These are phyloP conservation scores for Thalassiosira mediterranea DNA, from an alignment of 352 stramenopile species.

Conservation along the genomic window DNA sequence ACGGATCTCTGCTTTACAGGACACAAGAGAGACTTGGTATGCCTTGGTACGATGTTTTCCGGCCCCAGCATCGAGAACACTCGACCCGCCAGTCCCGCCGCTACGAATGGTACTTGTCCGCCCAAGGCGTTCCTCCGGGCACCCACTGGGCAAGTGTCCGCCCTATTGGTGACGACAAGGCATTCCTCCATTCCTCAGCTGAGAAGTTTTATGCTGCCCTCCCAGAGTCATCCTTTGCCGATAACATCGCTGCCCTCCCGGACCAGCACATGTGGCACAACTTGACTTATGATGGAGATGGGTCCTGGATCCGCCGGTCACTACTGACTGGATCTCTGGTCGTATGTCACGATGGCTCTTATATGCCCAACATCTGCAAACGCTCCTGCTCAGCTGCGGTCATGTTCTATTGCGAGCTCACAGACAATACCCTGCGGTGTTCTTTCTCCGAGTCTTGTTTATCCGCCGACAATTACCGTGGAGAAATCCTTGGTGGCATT, in stretches of 20 bases:
- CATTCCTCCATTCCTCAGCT: background rate
- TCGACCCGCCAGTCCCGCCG: too few relatives aligned
- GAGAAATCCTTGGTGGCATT: slow-evolving; percentile 2
- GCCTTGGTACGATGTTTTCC: too few relatives aligned
- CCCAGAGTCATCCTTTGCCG: too few relatives aligned
- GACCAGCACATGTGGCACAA: background rate
- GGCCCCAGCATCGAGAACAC: too few relatives aligned
- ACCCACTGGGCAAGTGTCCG: too few relatives aligned
- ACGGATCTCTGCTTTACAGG: too few relatives aligned
- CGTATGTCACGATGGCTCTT: background rate
- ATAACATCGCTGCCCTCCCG: background rate
- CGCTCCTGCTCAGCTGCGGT: background rate
- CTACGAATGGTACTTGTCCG: too few relatives aligned
- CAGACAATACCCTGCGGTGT: background rate
- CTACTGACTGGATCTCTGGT: background rate
- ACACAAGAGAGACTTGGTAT: too few relatives aligned
- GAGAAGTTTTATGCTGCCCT: too few relatives aligned
- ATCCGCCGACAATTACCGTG: background rate
- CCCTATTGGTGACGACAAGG: too few relatives aligned
- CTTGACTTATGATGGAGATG: background rate
- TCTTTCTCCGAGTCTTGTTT: background rate
- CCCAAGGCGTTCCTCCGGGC: too few relatives aligned
- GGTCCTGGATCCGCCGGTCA: background rate
- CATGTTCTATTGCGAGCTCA: background rate
- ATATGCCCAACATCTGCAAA: too few relatives aligned